Evolutionary conservation across 2,329 filamentous ascomycete genomes (phyloP).

Genomic region (Neopestalotiopsis sp.): DNA sequence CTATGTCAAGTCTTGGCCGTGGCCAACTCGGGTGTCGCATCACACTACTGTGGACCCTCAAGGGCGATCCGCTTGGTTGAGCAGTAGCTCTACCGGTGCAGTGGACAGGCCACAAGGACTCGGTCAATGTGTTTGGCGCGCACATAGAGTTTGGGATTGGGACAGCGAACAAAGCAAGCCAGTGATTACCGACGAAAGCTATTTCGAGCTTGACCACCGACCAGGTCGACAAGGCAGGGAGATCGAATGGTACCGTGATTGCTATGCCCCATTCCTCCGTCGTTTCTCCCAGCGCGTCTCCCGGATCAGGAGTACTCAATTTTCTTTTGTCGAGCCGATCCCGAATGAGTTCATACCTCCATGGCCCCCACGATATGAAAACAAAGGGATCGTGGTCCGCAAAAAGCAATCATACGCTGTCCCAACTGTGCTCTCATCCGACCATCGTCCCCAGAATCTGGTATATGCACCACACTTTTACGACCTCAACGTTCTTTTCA

Average conservation of each 20-base stretch:
- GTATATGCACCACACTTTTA: slow-evolving; percentile 50
- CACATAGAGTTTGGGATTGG: slow-evolving; percentile 46
- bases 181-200: slow-evolving; percentile 35
- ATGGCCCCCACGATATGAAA: slow-evolving; percentile 32
- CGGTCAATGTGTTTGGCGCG: slow-evolving; percentile 44
- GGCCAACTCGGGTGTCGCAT: slow-evolving; percentile 43
- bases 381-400: background rate
- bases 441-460: slow-evolving; percentile 37
- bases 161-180: slow-evolving; percentile 35
- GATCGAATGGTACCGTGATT: slow-evolving; percentile 49
- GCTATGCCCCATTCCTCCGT: slow-evolving; percentile 45
- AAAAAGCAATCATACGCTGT: slow-evolving; percentile 32
- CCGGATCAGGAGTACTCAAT: slow-evolving; percentile 33
- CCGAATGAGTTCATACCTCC: slow-evolving; percentile 48
- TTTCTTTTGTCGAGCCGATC: slow-evolving; percentile 47
- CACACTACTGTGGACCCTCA: slow-evolving; percentile 42
- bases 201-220: slow-evolving; percentile 46
- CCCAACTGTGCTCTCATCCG: slow-evolving; percentile 32
- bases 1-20: slow-evolving; percentile 49
- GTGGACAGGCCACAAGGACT: slow-evolving; percentile 33
- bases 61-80: slow-evolving; percentile 40
- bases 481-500: slow-evolving; percentile 47
- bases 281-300: slow-evolving; percentile 42
- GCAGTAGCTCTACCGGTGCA: slow-evolving; percentile 6
- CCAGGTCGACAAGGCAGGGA: slow-evolving; percentile 39